Conservation (phyloP, 2,329 filamentous ascomycete species). For the Sclerotinia sclerotiorum region DNA sequence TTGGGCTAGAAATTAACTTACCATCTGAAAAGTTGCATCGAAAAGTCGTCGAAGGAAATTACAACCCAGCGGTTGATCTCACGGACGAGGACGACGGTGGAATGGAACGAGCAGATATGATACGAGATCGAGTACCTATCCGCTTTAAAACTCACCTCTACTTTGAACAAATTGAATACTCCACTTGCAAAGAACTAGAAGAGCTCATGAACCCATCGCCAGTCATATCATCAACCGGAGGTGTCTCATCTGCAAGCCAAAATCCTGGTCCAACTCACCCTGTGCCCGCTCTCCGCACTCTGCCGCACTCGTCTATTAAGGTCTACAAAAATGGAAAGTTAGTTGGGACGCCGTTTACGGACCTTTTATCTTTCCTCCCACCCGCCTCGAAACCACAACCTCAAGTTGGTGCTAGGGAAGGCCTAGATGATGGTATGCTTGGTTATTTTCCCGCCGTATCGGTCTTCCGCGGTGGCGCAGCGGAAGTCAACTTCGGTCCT, state of each 20-base stretch:
- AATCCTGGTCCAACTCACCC: constrained; percentile 71
- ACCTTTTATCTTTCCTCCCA: constrained; percentile 86
- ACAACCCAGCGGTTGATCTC: constrained; percentile 80
- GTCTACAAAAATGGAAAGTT: constrained; percentile 90
- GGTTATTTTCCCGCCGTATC: constrained; percentile 95
- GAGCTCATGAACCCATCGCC: constrained; percentile 73
- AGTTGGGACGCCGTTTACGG: constrained; percentile 83
- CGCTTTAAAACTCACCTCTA: constrained; percentile 91
- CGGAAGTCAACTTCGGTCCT: constrained; percentile 91
- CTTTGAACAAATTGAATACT: constrained; percentile 90
- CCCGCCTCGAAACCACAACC: constrained; percentile 76
- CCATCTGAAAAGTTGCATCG: constrained; percentile 82
- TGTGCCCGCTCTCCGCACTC: constrained; percentile 72
- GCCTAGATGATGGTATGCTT: constrained; percentile 89
- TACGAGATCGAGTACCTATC: constrained; percentile 93
- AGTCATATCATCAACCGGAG: constrained; percentile 44
- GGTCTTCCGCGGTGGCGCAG: constrained; percentile 86
- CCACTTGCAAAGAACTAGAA: constrained; percentile 83
- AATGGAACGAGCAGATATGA: constrained; percentile 71
- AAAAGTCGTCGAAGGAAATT: constrained; percentile 82
- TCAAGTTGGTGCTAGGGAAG: constrained; percentile 75
- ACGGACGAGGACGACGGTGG: constrained; percentile 51
- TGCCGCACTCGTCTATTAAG: constrained; percentile 82
- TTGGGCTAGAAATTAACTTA: constrained; percentile 88
- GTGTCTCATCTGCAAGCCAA: constrained; percentile 44